These are phyloP conservation scores for Hortiboletus campestris DNA, from an alignment of 768 basidiomycete genomes.

Conservation along the genomic window DNA sequence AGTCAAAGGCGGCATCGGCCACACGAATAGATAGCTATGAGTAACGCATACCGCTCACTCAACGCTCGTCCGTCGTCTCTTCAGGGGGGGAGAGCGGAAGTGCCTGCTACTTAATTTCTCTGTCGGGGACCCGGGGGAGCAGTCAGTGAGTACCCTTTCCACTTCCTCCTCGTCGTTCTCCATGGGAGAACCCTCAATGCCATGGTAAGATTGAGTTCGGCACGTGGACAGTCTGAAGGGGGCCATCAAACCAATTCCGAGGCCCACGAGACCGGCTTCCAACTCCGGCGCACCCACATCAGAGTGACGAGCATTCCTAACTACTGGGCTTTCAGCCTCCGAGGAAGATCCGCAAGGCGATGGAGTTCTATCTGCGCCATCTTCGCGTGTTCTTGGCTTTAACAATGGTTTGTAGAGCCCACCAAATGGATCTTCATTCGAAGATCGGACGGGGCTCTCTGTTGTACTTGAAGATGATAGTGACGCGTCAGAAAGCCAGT, in stretches of 20 bases:
- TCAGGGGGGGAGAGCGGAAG: constrained; percentile 42
- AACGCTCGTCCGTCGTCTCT: constrained; percentile 48
- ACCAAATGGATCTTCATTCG: constrained; percentile 46
- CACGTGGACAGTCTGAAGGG: constrained; percentile 50
- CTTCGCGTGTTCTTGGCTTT: constrained; percentile 9
- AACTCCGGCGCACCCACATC: constrained; percentile 27
- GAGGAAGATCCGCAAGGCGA: constrained; percentile 25
- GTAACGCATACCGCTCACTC: constrained; percentile 12
- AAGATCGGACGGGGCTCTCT: constrained; percentile 28
- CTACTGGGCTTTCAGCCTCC: constrained; percentile 52
- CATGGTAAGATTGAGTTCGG: constrained; percentile 25
- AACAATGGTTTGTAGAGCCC: constrained; percentile 41
- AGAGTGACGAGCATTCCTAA: constrained; percentile 28
- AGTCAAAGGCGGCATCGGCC: constrained; percentile 11
- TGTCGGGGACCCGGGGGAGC: constrained; percentile 23
- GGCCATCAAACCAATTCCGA: constrained; percentile 46
- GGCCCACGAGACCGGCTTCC: constrained; percentile 37
- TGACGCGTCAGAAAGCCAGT: constrained; percentile 33
- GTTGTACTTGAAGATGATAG: constrained; percentile 23
- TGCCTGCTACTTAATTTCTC: constrained; percentile 18
- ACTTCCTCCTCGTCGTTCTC: constrained; percentile 36
- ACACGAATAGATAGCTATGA: constrained; percentile 28
- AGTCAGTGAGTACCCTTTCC: constrained; percentile 26
- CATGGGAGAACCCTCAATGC: constrained; percentile 8
- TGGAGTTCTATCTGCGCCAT: constrained; percentile 9